Evolutionary conservation across 2,329 filamentous ascomycete species (phyloP), one percentile per base, ranked within the genome.

Genomic region (Mariannaea sp.): DNA sequence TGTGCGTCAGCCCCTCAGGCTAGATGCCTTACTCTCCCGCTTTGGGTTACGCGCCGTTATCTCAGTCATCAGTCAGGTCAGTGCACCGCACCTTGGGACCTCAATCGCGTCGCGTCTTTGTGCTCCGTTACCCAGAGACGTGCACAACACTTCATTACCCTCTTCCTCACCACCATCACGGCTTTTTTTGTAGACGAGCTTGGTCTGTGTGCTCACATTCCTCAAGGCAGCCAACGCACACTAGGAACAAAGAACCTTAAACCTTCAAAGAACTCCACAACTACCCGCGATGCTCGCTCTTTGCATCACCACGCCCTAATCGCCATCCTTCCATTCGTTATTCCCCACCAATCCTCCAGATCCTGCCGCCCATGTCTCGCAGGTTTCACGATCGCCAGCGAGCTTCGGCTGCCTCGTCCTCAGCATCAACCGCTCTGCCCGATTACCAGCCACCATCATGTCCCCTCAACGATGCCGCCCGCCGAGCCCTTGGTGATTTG

Each of bases 361-460:
- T 19, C 16, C 8, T n/a, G 10, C 17, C 43, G 13, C 19, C n/a
- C 39, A 74, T 74, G 72, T 67, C 72, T 16, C 69, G 68, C 30
- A 66, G 68, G 39, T 66, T 70, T 14, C 54, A 70, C 53, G 68
- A 68, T 32, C 68, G 69, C 49, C 27, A 56, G 51, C 50, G 57
- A 19, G 36, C 56, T 36, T 30, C 54, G 35, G 36, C 44, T 54
- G 39, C 52, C 47, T 45, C 55, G 33, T 47, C 65, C 19, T 29
- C 58, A 5, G 56, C 54, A 3, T 48, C 65, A 5, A 57, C 69
- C 17, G 64, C 71, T 12, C 67, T 82, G n/a, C 80, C 80, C 2
- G 69, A 71, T 2, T 83, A 84, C 68, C 72, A 84, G 51, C 71
- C 77, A 3, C 80, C 77, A 7, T 65, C 70, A 8, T 78, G 72